Conservation (phyloP, 345 rosid species). For the Eucalyptus curtisii region DNA sequence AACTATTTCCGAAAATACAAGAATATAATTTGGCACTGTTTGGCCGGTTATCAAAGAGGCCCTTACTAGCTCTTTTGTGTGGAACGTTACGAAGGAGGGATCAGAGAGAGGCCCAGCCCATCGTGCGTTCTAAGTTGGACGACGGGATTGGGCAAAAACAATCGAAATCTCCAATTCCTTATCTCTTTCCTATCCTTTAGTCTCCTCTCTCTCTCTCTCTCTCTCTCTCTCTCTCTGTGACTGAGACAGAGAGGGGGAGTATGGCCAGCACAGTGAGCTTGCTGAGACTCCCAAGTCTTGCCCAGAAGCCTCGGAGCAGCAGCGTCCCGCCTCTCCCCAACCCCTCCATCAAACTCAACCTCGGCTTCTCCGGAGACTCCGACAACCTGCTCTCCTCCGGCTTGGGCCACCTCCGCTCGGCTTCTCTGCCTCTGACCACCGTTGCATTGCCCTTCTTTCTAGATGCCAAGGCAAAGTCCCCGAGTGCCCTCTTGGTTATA, state of each 20-base stretch:
- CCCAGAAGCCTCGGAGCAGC: constrained; percentile 1
- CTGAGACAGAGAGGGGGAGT: not conserved
- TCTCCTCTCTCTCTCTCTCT: not conserved
- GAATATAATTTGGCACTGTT: too few relatives aligned
- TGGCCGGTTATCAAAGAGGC: too few relatives aligned
- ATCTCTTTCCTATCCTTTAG: not conserved
- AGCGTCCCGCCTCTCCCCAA: not conserved
- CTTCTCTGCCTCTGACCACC: constrained; percentile 49
- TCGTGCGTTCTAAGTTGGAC: not conserved
- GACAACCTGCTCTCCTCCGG: constrained; percentile 4
- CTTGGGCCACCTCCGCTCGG: constrained; percentile 16
- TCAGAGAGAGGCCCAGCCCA: not conserved
- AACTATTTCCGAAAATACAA: too few relatives aligned
- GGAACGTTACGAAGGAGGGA: not conserved
- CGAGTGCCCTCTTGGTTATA: not conserved
- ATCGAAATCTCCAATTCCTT: not conserved
- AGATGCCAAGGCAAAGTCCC: constrained; percentile 39
- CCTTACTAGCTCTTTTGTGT: not conserved
- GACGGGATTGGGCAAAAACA: not conserved
- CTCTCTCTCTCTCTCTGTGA: not conserved
- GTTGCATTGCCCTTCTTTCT: constrained; percentile 49
- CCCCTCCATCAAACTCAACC: not conserved
- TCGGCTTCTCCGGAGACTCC: not conserved
- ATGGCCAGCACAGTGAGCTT: constrained; percentile 72
- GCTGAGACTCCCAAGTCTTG: constrained; percentile 22